phyloP scores from a whole-genome alignment of 192 early-diverging fungal species.

The Dissophora ornata region DNA sequence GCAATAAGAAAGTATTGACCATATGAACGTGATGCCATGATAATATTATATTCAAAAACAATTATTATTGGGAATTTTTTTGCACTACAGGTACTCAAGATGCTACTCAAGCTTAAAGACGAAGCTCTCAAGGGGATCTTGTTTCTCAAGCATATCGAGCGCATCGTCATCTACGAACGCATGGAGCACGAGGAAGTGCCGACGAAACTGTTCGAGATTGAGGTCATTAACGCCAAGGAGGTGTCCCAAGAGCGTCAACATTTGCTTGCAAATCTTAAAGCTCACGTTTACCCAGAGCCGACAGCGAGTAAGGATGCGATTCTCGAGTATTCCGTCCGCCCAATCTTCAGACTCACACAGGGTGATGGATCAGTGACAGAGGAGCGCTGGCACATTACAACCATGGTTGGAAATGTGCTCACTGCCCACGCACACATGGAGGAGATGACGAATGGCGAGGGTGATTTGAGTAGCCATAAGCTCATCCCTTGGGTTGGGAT shows the following conservation, averaged over 20 bases:
- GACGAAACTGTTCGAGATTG: constrained; percentile 23
- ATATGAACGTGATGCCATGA: too few relatives aligned
- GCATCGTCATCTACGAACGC: constrained; percentile 45
- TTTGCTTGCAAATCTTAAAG: constrained; percentile 13
- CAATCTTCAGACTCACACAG: constrained; percentile 20
- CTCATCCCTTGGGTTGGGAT: constrained; percentile 56
- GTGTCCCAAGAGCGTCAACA: constrained; percentile 9
- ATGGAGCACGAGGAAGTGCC: constrained; percentile 1
- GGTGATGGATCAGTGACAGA: constrained; percentile 4
- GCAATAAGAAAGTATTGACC: too few relatives aligned
- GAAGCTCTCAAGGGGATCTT: constrained; percentile 45
- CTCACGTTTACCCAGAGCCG: not conserved
- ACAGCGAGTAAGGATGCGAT: not conserved
- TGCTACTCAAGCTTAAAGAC: constrained; percentile 31
- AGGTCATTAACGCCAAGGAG: constrained; percentile 31
- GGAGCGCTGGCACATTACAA: constrained; percentile 28
- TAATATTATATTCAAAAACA: too few relatives aligned
- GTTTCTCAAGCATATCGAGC: constrained; percentile 49
- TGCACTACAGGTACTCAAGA: constrained; percentile 9
- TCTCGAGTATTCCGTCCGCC: constrained; percentile 21
- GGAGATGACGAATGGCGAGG: not conserved
- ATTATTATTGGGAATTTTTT: not conserved
- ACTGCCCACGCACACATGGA: constrained; percentile 9
- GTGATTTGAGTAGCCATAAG: constrained; percentile 17
- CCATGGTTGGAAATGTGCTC: constrained; percentile 21